Base-by-base conservation (phyloP, 495 filamentous ascomycete genomes). In the Aspergillus haitiensis region DNA sequence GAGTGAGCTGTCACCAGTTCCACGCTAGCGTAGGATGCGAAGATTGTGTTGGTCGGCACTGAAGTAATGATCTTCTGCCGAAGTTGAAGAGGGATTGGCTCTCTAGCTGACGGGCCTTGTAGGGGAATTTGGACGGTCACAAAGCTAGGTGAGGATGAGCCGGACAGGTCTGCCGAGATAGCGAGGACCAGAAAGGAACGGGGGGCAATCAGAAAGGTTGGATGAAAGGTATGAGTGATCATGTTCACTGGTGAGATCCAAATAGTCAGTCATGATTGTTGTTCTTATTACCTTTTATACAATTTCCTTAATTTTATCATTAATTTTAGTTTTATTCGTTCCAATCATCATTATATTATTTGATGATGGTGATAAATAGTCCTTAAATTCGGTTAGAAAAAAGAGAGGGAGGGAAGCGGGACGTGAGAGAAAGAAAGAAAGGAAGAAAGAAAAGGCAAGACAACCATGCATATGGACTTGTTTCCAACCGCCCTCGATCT, bases 1-100 rank as follows among this genome's bases (percentile, higher is more conserved):
- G 47, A 32, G n/a, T 18, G 13, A 5, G 31, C 39, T 48, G 75
- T 64, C 1, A 88, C 76, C 34, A 79, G 72, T 74, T 92, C 88
- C 3, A 90, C 75, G 58, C 83, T 84, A 3, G 77, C 80, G 60
- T 91, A 88, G 4, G 71, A 71, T 37, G 75, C 84, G 51, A 83
- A 73, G 27, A 84, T 75, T 5, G 79, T 67, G 39, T 71, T 77
- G 52, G 72, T 76, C n/a, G 75, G 71, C 12, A 64, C 68, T 5
- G 55, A 51, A 3, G 63, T 57, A 34, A 35, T 39, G 57, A 78
- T 72, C 8, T 56, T 67, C 7, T 75, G 71, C 9, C 62, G 61
- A 10, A 78, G 63, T 9, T 70, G 50, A 18, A 66, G 51, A 2
- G 74, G 70, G 16, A 71, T 60, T 10, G 75, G 66, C 6, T 60